These are phyloP conservation scores for Dichomitus squalens DNA, from an alignment of 1,284 basidiomycete genomes.

Conservation along the genomic window DNA sequence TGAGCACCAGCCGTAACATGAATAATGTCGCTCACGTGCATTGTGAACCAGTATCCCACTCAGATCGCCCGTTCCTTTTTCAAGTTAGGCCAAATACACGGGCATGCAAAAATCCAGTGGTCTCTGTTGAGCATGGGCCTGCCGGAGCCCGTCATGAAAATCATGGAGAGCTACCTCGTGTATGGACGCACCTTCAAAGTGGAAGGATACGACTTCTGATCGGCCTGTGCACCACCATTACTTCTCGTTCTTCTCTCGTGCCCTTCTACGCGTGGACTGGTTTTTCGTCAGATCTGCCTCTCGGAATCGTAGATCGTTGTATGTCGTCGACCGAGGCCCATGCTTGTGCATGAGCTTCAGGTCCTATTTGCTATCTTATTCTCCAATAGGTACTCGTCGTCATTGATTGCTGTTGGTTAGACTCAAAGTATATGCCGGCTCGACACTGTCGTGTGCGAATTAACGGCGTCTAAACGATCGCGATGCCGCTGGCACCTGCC, in stretches of 20 bases:
- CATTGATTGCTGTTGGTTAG: not conserved
- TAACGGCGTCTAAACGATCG: too few relatives aligned
- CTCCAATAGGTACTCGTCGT: conserved; percentile 8
- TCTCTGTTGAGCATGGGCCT: conserved; percentile 93
- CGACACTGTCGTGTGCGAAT: too few relatives aligned
- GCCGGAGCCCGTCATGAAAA: conserved; percentile 81
- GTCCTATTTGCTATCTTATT: conserved; percentile 18
- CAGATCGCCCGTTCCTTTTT: conserved; percentile 89
- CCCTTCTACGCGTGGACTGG: not conserved
- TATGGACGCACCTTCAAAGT: conserved; percentile 84
- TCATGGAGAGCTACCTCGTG: conserved; percentile 83
- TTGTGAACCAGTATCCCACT: conserved; percentile 74
- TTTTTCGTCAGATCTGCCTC: not conserved
- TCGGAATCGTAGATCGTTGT: conserved; percentile 20
- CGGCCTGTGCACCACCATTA: not conserved
- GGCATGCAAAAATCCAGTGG: conserved; percentile 92
- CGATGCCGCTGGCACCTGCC: too few relatives aligned
- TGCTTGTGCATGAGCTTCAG: conserved; percentile 7
- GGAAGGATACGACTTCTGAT: conserved; percentile 75
- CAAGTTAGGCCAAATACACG: conserved; percentile 93
- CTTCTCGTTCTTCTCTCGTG: not conserved
- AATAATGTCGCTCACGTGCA: not conserved
- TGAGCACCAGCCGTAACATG: too few relatives aligned
- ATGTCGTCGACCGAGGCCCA: conserved; percentile 10
- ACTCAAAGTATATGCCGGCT: too few relatives aligned